phyloP scores from a whole-genome alignment of 768 basidiomycete species.

The Antrodiella citrinella region DNA sequence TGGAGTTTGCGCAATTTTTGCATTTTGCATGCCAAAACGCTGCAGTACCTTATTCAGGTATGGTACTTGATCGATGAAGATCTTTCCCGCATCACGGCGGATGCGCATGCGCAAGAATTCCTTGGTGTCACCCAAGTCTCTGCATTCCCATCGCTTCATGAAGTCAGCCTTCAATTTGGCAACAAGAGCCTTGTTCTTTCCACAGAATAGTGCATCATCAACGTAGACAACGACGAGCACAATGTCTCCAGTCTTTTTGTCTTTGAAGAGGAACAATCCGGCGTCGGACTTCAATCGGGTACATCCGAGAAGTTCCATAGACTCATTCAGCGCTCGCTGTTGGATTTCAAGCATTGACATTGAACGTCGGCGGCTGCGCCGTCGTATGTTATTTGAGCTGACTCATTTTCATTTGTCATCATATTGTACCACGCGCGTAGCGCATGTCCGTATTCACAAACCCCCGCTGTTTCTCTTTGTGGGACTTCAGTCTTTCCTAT shows the following conservation, averaged over 20 bases:
- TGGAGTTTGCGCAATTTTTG: constrained; percentile 13
- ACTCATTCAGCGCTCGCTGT: too few species aligned
- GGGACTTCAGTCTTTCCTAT: too few species aligned
- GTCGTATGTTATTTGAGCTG: too few species aligned
- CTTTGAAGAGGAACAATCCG: too few species aligned
- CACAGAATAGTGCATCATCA: constrained; percentile 26
- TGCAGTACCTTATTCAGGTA: constrained; percentile 24
- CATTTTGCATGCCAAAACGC: constrained; percentile 19
- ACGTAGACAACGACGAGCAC: constrained; percentile 17
- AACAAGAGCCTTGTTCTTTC: constrained; percentile 8
- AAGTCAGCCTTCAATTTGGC: constrained; percentile 12
- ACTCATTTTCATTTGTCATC: too few species aligned
- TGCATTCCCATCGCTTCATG: constrained; percentile 3
- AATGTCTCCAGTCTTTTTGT: neutral
- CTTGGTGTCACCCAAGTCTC: constrained; percentile 11
- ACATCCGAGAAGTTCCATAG: too few species aligned
- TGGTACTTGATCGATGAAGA: constrained; percentile 23
- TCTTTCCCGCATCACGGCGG: constrained; percentile 8
- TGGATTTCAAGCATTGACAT: neutral
- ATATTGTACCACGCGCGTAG: too few species aligned
- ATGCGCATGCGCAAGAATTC: constrained; percentile 16
- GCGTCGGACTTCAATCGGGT: too few species aligned
- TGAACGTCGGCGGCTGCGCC: too few species aligned
- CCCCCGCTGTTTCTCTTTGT: too few species aligned
- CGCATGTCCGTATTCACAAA: too few species aligned